Evolutionary conservation across 805 yeast genomes (phyloP).

Genomic region (Candida tibetensis): DNA sequence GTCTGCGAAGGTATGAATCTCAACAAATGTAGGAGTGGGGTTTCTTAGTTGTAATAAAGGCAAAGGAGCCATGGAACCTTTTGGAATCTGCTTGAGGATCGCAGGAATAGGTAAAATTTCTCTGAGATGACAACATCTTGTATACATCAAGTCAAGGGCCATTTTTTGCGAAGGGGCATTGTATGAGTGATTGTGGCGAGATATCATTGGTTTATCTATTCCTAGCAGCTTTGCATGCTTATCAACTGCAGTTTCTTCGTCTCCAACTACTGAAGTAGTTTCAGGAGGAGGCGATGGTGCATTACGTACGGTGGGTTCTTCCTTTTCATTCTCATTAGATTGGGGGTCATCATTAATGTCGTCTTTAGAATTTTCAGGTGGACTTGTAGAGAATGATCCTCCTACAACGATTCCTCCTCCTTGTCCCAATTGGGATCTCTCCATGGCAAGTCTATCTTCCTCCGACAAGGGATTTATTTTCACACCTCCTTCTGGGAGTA

Average conservation of each 20-base stretch:
- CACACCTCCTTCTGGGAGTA: slow-evolving; percentile 51
- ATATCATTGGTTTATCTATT: slow-evolving; percentile 34
- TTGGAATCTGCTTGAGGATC: slow-evolving; percentile 75
- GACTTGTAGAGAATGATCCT: slow-evolving; percentile 64
- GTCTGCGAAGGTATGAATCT: slow-evolving; percentile 83
- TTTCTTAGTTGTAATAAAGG: slow-evolving; percentile 70
- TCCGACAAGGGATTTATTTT: slow-evolving; percentile 53
- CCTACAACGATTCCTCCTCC: slow-evolving; percentile 78
- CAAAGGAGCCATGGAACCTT: slow-evolving; percentile 73
- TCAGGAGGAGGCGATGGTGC: slow-evolving; percentile 1
- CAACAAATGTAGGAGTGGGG: slow-evolving; percentile 88
- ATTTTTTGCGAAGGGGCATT: slow-evolving; percentile 38
- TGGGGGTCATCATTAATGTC: not conserved
- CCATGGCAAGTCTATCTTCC: slow-evolving; percentile 46
- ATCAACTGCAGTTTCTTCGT: slow-evolving; percentile 21
- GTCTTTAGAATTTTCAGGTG: slow-evolving; percentile 8
- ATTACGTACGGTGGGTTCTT: slow-evolving; percentile 6
- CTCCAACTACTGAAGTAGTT: slow-evolving; percentile 2
- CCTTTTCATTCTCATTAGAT: slow-evolving; percentile 13
- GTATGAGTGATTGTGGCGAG: slow-evolving; percentile 18
- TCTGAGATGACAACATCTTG: slow-evolving; percentile 89
- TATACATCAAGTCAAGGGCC: slow-evolving; percentile 73
- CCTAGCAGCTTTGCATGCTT: slow-evolving; percentile 23
- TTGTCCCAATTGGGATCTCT: slow-evolving; percentile 37
- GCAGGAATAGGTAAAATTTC: slow-evolving; percentile 93